Conservation (phyloP, 305 asterid genomes). For the Striga hermonthica region DNA sequence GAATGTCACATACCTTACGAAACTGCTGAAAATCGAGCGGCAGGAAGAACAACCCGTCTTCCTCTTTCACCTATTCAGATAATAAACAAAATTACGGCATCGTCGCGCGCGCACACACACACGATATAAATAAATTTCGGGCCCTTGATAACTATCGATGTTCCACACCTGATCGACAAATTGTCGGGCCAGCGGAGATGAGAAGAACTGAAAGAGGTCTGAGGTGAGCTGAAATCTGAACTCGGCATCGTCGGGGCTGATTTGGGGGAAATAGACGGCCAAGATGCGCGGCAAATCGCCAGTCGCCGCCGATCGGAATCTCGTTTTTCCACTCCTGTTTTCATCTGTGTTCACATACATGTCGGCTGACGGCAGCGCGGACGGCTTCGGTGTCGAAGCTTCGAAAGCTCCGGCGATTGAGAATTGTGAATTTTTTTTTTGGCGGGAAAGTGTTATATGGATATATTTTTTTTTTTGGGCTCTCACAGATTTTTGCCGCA, state of each 20-base stretch:
- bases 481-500: too few relatives aligned
- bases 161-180: slow-evolving; percentile 53
- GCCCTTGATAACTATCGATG: too few relatives aligned
- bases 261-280: slow-evolving; percentile 57
- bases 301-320: slow-evolving; percentile 29
- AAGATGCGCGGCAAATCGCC: slow-evolving; percentile 46
- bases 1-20: slow-evolving; percentile 49
- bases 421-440: slow-evolving; percentile 34
- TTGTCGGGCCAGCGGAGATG: slow-evolving; percentile 46
- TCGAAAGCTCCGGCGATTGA: slow-evolving; percentile 28
- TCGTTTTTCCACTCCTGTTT: slow-evolving; percentile 30
- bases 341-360: slow-evolving; percentile 48
- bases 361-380: slow-evolving; percentile 27
- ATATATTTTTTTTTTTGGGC: background rate
- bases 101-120: background rate
- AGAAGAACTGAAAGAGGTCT: slow-evolving; percentile 62
- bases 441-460: slow-evolving; percentile 51
- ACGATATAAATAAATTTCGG: background rate
- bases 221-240: slow-evolving; percentile 53
- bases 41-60: slow-evolving; percentile 51
- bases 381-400: slow-evolving; percentile 22
- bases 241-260: slow-evolving; percentile 49
- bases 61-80: slow-evolving; percentile 65
- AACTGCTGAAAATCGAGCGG: slow-evolving; percentile 83
- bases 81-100: slow-evolving; percentile 7